Evolutionary conservation across 1,139 yeast genomes (phyloP).

Genomic region (Yamadazyma sp.): DNA sequence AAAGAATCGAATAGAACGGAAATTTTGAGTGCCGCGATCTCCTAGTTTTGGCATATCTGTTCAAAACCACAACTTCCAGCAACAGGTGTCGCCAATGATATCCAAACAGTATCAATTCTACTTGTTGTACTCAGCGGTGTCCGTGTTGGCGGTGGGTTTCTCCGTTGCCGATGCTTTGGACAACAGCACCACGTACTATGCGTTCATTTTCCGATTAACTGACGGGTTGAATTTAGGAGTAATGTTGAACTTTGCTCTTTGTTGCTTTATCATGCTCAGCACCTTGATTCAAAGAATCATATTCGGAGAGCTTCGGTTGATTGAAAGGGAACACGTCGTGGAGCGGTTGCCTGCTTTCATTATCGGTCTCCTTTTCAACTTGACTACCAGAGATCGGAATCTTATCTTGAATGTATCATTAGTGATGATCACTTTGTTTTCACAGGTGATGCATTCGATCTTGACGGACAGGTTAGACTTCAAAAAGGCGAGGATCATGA

Average conservation of each 20-base stretch:
- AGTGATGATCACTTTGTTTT: slow-evolving; percentile 46
- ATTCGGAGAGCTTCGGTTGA: slow-evolving; percentile 73
- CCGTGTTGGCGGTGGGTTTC: slow-evolving; percentile 26
- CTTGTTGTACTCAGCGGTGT: slow-evolving; percentile 25
- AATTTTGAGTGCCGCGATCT: background rate
- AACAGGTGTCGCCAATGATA: slow-evolving; percentile 2
- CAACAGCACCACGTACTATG: slow-evolving; percentile 27
- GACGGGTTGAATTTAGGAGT: slow-evolving; percentile 36
- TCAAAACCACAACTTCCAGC: background rate
- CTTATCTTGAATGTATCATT: slow-evolving; percentile 49
- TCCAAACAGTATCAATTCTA: slow-evolving; percentile 21
- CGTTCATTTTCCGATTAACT: slow-evolving; percentile 33
- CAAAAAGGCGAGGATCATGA: slow-evolving; percentile 36
- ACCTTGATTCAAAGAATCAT: slow-evolving; percentile 48
- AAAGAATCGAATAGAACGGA: too few species aligned
- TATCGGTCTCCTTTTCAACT: slow-evolving; percentile 62
- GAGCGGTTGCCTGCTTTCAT: slow-evolving; percentile 61
- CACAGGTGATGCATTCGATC: slow-evolving; percentile 76
- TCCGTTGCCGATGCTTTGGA: slow-evolving; percentile 27
- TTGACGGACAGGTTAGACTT: slow-evolving; percentile 63
- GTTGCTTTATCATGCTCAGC: slow-evolving; percentile 42
- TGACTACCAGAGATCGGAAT: slow-evolving; percentile 52
- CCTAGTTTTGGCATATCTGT: background rate
- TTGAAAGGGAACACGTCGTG: slow-evolving; percentile 76
- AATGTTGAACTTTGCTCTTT: slow-evolving; percentile 27